A percentile compares a stretch with the other conserved stretches of the same genome.
phyloP scores from a whole-genome alignment of 495 filamentous ascomycete species.

The Letharia columbiana region DNA sequence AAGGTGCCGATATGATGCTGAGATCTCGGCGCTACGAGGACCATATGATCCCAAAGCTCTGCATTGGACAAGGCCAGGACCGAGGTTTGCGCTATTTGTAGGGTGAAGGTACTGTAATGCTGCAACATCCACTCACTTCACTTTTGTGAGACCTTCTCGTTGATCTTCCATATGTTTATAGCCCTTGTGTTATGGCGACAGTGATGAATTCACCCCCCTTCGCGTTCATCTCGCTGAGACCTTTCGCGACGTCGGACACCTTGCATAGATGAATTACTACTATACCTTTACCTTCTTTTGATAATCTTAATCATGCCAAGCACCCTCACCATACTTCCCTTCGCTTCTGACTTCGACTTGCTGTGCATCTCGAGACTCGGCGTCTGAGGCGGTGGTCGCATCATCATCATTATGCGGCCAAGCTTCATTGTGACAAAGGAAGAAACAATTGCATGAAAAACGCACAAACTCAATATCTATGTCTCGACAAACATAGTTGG shows the following conservation, averaged over 20 bases:
- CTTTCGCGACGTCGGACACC: neutral
- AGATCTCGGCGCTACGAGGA: slow-evolving; percentile 8
- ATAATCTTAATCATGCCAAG: slow-evolving; percentile 4
- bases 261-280: slow-evolving; percentile 1
- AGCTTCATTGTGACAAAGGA: slow-evolving; percentile 1
- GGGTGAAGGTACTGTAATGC: neutral
- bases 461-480: too few species aligned
- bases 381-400: neutral
- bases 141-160: neutral
- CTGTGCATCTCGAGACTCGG: slow-evolving; percentile 4
- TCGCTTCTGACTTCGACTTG: slow-evolving; percentile 8
- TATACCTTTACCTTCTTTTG: neutral
- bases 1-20: neutral
- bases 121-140: slow-evolving; percentile 3
- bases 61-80: neutral
- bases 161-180: neutral
- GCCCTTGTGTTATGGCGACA: neutral
- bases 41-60: neutral
- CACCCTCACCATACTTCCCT: neutral
- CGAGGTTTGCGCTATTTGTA: slow-evolving; percentile 3
- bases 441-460: slow-evolving; percentile 10
- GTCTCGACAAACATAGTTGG: slow-evolving; percentile 1
- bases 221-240: neutral
- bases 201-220: neutral
- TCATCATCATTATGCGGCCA: slow-evolving; percentile 10